Base-by-base conservation (phyloP, 352 stramenopile genomes). In the Phytophthora capsici region DNA sequence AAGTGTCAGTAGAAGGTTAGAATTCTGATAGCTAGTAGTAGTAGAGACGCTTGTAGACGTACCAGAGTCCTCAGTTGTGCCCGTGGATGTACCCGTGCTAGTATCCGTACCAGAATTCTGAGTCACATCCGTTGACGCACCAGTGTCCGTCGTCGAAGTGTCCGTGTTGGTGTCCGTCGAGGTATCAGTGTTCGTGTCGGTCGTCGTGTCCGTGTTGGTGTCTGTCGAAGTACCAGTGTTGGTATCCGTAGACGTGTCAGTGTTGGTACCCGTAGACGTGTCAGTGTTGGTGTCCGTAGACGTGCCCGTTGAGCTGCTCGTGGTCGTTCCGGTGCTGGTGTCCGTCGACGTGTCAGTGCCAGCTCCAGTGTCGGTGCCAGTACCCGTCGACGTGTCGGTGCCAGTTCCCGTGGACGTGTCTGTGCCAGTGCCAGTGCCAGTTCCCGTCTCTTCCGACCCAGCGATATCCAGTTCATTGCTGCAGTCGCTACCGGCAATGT, bases 401-500 rank as follows among this genome's bases (percentile, higher is more conserved):
- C 45, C 19, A 1, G 34, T 43, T 20, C 13, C 26, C 0, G 45
- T 64, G 1, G 45, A 20, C 0, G 57, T 58, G 28, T 17, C 28
- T 0, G 38, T 53, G 7, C 28, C 25, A 4, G 36, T 41, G 3
- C 36, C 36, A 0, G 43, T 57, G 14, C 23, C n/a, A 4, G 32
- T 49, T n/a, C 8, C 28, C 9, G 28, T 20, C 14, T 28, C 44
- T 1, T 73, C 67, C 22, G 38, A 57, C 0, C 62, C 68, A 0
- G 65, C 64, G 19, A 67, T 62, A 13, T 77, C 65, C 8, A 34
- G 50, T 17, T 66, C 59, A 8, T 71, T 43, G 38, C 50, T 69
- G 54, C 69, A 50, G 36, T 36, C 53, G 0, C 78, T 68, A 0
- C 62, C 72, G 0, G 69, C 69, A 17, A 73, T 66, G 37, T 81